A percentile compares a stretch with the other conserved stretches of the same genome.
phyloP scores from a whole-genome alignment of 352 stramenopile species.

The Globisporangium takayamanum region DNA sequence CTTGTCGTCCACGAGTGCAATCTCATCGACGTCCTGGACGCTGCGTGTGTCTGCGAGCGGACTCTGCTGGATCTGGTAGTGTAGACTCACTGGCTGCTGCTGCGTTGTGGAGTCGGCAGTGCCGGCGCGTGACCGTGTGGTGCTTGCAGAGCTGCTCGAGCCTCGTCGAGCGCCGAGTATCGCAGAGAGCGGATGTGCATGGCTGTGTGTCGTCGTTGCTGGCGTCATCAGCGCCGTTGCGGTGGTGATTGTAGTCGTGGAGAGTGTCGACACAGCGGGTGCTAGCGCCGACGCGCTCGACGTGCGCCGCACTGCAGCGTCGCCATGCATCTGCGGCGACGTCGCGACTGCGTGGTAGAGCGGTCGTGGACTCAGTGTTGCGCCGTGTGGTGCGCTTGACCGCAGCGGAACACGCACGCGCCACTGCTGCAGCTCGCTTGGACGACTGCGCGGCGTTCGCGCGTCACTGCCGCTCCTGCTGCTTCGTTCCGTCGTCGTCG shows the following conservation, averaged over 20 bases:
- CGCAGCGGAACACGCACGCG: no score
- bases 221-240: no score
- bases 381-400: no score
- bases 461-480: no score
- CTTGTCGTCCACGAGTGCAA: constrained; percentile 18
- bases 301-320: not conserved
- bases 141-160: not conserved
- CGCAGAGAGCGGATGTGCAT: constrained; percentile 34
- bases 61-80: no score
- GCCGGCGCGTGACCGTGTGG: constrained; percentile 1
- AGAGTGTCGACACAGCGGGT: not conserved
- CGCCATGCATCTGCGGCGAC: constrained; percentile 13
- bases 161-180: constrained; percentile 26
- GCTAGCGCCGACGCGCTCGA: no score
- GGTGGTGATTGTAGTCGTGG: not conserved
- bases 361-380: no score
- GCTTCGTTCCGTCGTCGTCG: no score
- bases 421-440: no score
- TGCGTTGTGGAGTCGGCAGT: not conserved
- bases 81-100: no score
- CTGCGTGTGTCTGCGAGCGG: no score
- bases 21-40: not conserved
- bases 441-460: no score
- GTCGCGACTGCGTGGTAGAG: constrained; percentile 30
- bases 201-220: constrained; percentile 14